Percentiles rank a stretch among this genome's conserved stretches.
These are phyloP conservation scores for Talaromyces marneffei DNA, from an alignment of 2,329 filamentous ascomycete species.

Conservation along the genomic window DNA sequence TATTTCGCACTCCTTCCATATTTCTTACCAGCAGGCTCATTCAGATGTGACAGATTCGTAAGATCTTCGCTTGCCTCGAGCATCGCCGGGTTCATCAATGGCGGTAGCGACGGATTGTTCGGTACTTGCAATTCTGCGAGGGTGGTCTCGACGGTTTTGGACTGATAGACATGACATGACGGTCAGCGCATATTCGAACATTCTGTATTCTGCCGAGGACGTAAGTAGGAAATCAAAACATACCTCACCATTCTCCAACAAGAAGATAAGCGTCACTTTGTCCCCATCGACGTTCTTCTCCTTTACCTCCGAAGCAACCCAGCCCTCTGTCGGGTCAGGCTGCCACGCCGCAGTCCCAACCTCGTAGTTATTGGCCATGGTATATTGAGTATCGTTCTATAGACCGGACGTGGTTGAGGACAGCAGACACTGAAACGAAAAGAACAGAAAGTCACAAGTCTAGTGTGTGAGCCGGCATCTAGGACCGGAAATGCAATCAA, in stretches of 20 bases:
- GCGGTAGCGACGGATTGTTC: slow-evolving; percentile 73
- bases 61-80: slow-evolving; percentile 97
- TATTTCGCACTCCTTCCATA: slow-evolving; percentile 16
- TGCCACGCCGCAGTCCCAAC: slow-evolving; percentile 97
- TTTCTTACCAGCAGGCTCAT: slow-evolving; percentile 84
- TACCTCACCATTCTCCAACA: slow-evolving; percentile 90
- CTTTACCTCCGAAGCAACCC: slow-evolving; percentile 91
- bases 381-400: slow-evolving; percentile 15
- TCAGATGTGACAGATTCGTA: slow-evolving; percentile 94
- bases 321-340: slow-evolving; percentile 90
- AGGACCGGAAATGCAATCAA: slow-evolving; percentile 19
- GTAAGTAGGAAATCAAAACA: slow-evolving; percentile 10
- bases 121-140: slow-evolving; percentile 68
- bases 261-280: slow-evolving; percentile 82
- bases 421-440: slow-evolving; percentile 18
- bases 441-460: slow-evolving; percentile 9
- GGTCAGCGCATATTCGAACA: slow-evolving; percentile 16
- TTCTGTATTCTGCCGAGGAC: not conserved
- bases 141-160: slow-evolving; percentile 72
- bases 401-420: slow-evolving; percentile 14
- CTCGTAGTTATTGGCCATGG: slow-evolving; percentile 91
- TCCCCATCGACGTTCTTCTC: slow-evolving; percentile 77
- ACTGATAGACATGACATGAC: slow-evolving; percentile 49
- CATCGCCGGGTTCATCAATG: slow-evolving; percentile 96
- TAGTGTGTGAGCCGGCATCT: slow-evolving; percentile 23